A percentile compares a stretch with the other conserved stretches of the same genome.
phyloP scores from a whole-genome alignment of 75 land plant species.

The Selaginella tamariscina region DNA sequence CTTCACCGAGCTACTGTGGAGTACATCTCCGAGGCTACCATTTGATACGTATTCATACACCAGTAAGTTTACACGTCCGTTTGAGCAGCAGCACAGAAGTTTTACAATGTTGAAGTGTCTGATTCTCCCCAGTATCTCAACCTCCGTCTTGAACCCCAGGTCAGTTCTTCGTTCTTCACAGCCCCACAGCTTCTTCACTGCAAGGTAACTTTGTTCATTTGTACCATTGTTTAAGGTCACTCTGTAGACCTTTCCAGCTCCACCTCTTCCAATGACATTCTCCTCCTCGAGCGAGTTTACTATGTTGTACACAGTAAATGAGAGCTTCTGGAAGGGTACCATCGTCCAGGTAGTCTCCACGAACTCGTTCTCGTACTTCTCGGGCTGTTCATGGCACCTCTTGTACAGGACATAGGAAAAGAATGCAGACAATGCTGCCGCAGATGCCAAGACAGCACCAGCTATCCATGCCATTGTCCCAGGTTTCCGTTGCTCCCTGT shows the following conservation, averaged over 20 bases:
- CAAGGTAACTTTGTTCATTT: slow-evolving; percentile 20
- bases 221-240: slow-evolving; percentile 8
- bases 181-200: slow-evolving; percentile 39
- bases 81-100: slow-evolving; percentile 14
- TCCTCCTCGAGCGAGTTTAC: slow-evolving; percentile 18
- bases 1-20: neutral
- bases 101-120: slow-evolving; percentile 5
- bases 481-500: neutral
- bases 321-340: slow-evolving; percentile 26
- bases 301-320: slow-evolving; percentile 28
- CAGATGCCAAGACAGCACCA: neutral
- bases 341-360: slow-evolving; percentile 17
- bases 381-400: neutral
- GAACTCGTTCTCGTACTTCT: neutral
- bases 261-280: slow-evolving; percentile 40
- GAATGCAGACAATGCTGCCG: neutral
- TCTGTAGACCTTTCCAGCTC: slow-evolving; percentile 42
- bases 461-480: slow-evolving; percentile 7
- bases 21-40: slow-evolving; percentile 5
- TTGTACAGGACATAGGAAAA: neutral
- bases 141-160: neutral
- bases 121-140: slow-evolving; percentile 1
- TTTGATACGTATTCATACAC: slow-evolving; percentile 10
- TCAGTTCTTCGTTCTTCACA: neutral
- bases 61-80: neutral